These are phyloP conservation scores for Parmelia sp. DNA, from an alignment of 495 filamentous ascomycete genomes.

Conservation along the genomic window DNA sequence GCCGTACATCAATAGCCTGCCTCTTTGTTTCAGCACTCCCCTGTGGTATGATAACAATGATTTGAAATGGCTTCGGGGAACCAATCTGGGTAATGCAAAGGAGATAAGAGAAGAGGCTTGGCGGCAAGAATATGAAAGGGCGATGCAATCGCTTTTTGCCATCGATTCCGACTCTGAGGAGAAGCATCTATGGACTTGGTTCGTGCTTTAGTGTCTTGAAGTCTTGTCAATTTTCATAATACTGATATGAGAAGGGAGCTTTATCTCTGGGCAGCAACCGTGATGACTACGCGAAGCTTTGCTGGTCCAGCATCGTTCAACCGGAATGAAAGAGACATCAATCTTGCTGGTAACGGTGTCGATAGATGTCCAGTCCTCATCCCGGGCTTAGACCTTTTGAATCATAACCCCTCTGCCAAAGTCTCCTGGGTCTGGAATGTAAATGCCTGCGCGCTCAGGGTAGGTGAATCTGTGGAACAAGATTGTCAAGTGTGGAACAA, in stretches of 20 bases:
- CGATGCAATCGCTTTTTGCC: slow-evolving; percentile 31
- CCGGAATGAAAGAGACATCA: neutral
- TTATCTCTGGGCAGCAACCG: slow-evolving; percentile 59
- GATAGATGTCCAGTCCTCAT: slow-evolving; percentile 43
- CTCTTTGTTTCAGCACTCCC: slow-evolving; percentile 51
- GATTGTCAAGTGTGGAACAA: slow-evolving; percentile 60
- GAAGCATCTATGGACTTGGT: slow-evolving; percentile 18
- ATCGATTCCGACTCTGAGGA: neutral
- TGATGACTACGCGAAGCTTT: slow-evolving; percentile 54
- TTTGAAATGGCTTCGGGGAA: slow-evolving; percentile 52
- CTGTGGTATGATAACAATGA: slow-evolving; percentile 54
- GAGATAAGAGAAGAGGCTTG: slow-evolving; percentile 39
- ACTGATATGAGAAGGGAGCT: slow-evolving; percentile 44
- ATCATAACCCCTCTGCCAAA: slow-evolving; percentile 51
- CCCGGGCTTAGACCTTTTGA: slow-evolving; percentile 55
- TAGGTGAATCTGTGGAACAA: slow-evolving; percentile 40
- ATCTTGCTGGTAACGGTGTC: neutral
- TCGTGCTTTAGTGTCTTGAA: neutral
- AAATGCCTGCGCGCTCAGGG: slow-evolving; percentile 42
- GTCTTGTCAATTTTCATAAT: neutral
- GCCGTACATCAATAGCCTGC: slow-evolving; percentile 55
- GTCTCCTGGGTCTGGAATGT: slow-evolving; percentile 55
- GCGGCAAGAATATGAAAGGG: slow-evolving; percentile 45
- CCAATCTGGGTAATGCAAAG: slow-evolving; percentile 49
- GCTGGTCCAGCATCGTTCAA: slow-evolving; percentile 24